These are phyloP conservation scores for Ganoderma leucocontextum DNA, from an alignment of 1,284 basidiomycete species.

Conservation along the genomic window DNA sequence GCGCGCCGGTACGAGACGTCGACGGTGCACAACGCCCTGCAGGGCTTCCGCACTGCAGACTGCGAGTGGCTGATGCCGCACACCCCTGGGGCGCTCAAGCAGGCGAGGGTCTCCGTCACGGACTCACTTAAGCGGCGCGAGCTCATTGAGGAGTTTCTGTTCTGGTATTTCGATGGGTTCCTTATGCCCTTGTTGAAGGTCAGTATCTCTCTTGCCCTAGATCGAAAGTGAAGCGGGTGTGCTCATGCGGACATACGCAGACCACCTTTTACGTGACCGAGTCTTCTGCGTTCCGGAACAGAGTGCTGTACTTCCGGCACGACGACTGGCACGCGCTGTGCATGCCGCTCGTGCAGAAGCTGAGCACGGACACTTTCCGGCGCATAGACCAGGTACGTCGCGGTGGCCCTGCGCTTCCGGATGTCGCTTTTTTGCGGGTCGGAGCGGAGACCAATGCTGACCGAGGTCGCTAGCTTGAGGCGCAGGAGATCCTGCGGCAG, in stretches of 20 bases:
- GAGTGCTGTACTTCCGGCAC: slow-evolving; percentile 92
- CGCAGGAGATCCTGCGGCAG: slow-evolving; percentile 68
- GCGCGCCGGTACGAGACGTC: slow-evolving; percentile 84
- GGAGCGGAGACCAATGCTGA: background rate
- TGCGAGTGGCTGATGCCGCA: slow-evolving; percentile 83
- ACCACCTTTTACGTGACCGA: slow-evolving; percentile 96
- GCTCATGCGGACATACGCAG: slow-evolving; percentile 47
- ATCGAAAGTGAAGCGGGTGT: background rate
- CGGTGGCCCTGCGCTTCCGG: too few species aligned
- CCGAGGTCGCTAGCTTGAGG: slow-evolving; percentile 57
- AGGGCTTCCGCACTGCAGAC: slow-evolving; percentile 79
- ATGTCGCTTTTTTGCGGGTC: too few species aligned
- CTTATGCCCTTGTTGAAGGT: slow-evolving; percentile 85
- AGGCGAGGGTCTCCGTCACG: slow-evolving; percentile 62
- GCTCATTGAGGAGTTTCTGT: slow-evolving; percentile 85
- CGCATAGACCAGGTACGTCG: slow-evolving; percentile 61
- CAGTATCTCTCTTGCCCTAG: slow-evolving; percentile 25
- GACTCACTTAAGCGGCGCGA: slow-evolving; percentile 81
- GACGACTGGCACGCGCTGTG: slow-evolving; percentile 93
- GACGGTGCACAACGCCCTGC: slow-evolving; percentile 82
- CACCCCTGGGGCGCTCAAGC: slow-evolving; percentile 45
- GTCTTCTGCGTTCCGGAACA: slow-evolving; percentile 87
- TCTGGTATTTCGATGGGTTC: slow-evolving; percentile 93
- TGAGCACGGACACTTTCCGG: slow-evolving; percentile 74
- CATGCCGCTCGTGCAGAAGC: slow-evolving; percentile 77